Base-by-base conservation (phyloP, 768 basidiomycete genomes). In the Nidularia pulvinata region DNA sequence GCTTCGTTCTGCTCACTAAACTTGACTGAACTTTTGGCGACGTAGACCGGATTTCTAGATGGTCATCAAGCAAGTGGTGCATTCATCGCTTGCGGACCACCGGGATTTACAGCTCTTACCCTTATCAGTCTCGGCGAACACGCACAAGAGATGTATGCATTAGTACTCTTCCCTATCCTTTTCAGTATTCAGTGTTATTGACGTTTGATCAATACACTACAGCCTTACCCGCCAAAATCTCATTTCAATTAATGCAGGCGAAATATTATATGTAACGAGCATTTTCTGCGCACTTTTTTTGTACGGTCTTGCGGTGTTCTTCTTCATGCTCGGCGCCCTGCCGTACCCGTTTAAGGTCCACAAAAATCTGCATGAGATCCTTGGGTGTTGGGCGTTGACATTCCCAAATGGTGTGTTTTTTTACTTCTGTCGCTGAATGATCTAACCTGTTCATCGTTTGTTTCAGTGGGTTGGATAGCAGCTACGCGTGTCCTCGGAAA, bases 321-420 rank as follows among this genome's bases (percentile, higher is more conserved):
- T 79, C 52, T 78, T 80, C 59, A 36, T 72, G 30, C 77, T 79
- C 46, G 76, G 75, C 6, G 62, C 73, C 33, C 53, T 78, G 19
- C 76, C 77, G 16, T 79, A 76, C 56, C 76, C 76, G 75, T 78
- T 75, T 66, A 80, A 80, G 63, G 57, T 78, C 34, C 72, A 79
- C 62, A 78, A 75, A 61, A 60, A 72, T 47, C 67, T 79, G 46
- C 60, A 65, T 53, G 76, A 80, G 52, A 80, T 79, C 50, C 69
- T 80, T 19, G 76, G 77, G 54, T 78, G 78, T 59, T 77, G 77
- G 77, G 77, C 76, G 3, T 55, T 79, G 49, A 78, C 76, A 1
- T 79, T 79, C 61, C 76, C 76, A 5, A 78, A 77, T 55, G 71
- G 72, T 73, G 56, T 22, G 65, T 52, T 33, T 46, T 33, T 54